A percentile compares a stretch with the other conserved stretches of the same genome.
These are phyloP conservation scores for Clarireedia sp. DNA, from an alignment of 2,329 filamentous ascomycete species.

Conservation along the genomic window DNA sequence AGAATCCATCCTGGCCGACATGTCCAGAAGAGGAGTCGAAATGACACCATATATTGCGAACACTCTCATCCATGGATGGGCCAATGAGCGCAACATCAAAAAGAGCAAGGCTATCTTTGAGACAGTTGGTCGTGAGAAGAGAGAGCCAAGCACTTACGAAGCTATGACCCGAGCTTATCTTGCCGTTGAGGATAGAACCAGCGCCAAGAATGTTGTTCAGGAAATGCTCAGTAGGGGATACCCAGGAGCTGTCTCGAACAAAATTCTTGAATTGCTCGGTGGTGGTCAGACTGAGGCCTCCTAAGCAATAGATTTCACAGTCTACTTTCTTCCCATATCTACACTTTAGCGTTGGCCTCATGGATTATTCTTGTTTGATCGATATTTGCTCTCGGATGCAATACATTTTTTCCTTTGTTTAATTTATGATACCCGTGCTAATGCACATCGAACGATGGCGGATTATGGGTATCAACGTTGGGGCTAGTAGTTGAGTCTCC, in stretches of 20 bases:
- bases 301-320: neutral
- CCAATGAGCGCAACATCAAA: conserved; percentile 68
- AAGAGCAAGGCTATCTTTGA: conserved; percentile 76
- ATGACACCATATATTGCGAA: conserved; percentile 98
- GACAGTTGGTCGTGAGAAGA: conserved; percentile 65
- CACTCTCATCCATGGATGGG: conserved; percentile 96
- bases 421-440: conserved; percentile 27
- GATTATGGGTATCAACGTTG: conserved; percentile 21
- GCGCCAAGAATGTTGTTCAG: conserved; percentile 69
- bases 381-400: neutral
- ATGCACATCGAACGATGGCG: conserved; percentile 20
- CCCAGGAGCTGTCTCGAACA: conserved; percentile 82
- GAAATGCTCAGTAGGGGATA: conserved; percentile 92
- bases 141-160: conserved; percentile 97
- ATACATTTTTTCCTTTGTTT: conserved; percentile 21
- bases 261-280: conserved; percentile 84
- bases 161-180: conserved; percentile 95
- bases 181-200: conserved; percentile 68
- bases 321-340: conserved; percentile 14
- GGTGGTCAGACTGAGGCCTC: conserved; percentile 34
- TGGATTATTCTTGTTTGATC: conserved; percentile 8
- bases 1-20: conserved; percentile 64
- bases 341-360: conserved; percentile 9
- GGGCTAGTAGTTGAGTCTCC: neutral
- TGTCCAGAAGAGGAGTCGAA: conserved; percentile 66